Conservation (phyloP, 148 eudicot genomes). For the Chenopodium berlandieri region DNA sequence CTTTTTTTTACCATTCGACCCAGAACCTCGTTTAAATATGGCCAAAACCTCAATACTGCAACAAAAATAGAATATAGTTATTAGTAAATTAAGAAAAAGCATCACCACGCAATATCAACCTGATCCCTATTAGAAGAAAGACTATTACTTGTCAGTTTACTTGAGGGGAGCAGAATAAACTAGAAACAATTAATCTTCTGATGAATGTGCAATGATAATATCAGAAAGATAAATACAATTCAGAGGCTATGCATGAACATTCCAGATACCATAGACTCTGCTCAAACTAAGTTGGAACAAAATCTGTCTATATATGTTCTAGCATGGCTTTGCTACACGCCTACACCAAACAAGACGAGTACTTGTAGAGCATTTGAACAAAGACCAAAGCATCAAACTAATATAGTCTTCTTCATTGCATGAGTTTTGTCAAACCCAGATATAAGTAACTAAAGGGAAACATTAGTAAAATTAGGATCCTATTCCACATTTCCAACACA, state of each 20-base stretch:
- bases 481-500: no score
- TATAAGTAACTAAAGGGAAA: no score
- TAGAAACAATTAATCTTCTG: not conserved
- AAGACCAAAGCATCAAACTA: not conserved
- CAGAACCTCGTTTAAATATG: constrained; percentile 63
- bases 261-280: no score
- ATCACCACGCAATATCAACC: not conserved
- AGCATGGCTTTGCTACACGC: not conserved
- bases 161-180: not conserved
- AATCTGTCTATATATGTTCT: not conserved
- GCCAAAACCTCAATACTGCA: constrained; percentile 98
- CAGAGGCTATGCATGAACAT: no score
- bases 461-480: no score
- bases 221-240: not conserved
- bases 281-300: not conserved
- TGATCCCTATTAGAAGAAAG: not conserved
- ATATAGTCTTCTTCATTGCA: not conserved
- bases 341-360: not conserved
- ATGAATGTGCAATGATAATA: not conserved
- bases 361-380: not conserved
- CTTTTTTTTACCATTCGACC: constrained; percentile 53
- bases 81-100: constrained; percentile 2
- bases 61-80: constrained; percentile 20
- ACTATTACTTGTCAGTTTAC: not conserved
- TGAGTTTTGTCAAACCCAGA: no score